Conservation (phyloP, 164 flowering plant genomes). For the Magnolia sinica region DNA sequence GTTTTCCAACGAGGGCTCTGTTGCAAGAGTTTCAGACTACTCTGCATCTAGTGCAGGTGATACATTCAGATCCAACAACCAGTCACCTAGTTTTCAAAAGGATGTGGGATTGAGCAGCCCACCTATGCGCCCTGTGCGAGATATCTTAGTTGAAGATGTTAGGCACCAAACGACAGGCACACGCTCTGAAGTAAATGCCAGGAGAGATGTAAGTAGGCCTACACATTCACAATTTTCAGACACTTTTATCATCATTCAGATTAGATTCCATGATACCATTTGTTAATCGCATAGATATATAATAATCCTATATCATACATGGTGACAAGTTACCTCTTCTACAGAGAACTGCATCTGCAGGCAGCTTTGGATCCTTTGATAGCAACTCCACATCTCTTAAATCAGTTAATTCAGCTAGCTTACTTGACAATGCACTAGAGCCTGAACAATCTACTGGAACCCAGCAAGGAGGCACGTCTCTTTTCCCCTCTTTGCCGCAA, state of each 20-base stretch:
- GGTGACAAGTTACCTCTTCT: constrained; percentile 12
- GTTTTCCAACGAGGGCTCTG: constrained; percentile 76
- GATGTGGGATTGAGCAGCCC: constrained; percentile 56
- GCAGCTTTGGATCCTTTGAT: constrained; percentile 64
- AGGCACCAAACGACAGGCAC: constrained; percentile 20
- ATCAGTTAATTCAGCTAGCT: constrained; percentile 40
- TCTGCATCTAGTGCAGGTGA: constrained; percentile 73
- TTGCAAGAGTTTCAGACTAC: constrained; percentile 57
- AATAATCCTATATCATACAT: background rate
- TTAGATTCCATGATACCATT: background rate
- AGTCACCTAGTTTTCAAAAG: constrained; percentile 65
- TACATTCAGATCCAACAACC: constrained; percentile 51
- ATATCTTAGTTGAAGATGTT: constrained; percentile 33
- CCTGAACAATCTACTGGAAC: constrained; percentile 34
- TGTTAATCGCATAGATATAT: background rate
- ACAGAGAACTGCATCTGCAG: constrained; percentile 68
- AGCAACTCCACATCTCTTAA: constrained; percentile 55
- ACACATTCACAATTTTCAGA: constrained; percentile 23
- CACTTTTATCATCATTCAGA: background rate
- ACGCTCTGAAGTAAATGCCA: constrained; percentile 29
- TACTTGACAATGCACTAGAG: constrained; percentile 39
- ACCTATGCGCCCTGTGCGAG: constrained; percentile 33
- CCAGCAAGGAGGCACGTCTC: constrained; percentile 21
- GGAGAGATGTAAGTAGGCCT: constrained; percentile 29
- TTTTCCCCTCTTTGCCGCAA: constrained; percentile 24